Percentiles rank a stretch among this genome's conserved stretches.
These are phyloP conservation scores for Alnus rubra DNA, from an alignment of 306 rosid species.

Conservation along the genomic window DNA sequence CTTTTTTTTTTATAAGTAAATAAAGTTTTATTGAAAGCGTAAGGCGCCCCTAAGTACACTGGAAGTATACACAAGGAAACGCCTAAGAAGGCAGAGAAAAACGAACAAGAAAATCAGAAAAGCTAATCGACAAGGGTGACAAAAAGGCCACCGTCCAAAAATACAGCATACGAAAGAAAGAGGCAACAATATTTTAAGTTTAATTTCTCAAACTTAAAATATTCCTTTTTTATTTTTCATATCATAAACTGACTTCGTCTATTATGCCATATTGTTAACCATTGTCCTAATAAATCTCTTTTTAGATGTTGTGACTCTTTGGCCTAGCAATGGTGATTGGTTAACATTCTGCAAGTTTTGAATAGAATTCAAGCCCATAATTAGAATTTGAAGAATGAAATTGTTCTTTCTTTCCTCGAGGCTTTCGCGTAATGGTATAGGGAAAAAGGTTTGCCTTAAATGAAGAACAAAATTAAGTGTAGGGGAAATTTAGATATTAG, in stretches of 20 bases:
- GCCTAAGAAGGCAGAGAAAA: no score
- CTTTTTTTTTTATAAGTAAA: no score
- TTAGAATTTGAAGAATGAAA: slow-evolving; percentile 12
- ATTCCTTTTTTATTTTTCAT: neutral
- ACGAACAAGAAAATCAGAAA: no score
- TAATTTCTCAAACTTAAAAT: slow-evolving; percentile 9
- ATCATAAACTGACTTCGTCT: slow-evolving; percentile 6
- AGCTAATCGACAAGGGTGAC: no score
- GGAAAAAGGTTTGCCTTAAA: slow-evolving; percentile 20
- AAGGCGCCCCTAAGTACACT: no score
- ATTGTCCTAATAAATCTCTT: neutral
- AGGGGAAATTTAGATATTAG: slow-evolving; percentile 23
- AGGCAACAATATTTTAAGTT: neutral
- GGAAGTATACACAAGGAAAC: no score
- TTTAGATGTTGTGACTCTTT: slow-evolving; percentile 8
- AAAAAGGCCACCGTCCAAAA: no score
- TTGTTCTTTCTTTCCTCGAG: neutral
- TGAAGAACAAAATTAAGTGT: slow-evolving; percentile 13
- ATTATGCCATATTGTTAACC: slow-evolving; percentile 6
- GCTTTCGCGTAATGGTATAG: slow-evolving; percentile 16
- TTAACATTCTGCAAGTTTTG: slow-evolving; percentile 12
- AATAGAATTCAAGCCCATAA: neutral
- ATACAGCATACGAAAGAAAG: no score
- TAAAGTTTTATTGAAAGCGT: no score
- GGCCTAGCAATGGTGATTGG: slow-evolving; percentile 14